Evolutionary conservation across 331 rosid species (phyloP), one percentile per base, ranked within the genome.

Genomic region (Arachis monticola): DNA sequence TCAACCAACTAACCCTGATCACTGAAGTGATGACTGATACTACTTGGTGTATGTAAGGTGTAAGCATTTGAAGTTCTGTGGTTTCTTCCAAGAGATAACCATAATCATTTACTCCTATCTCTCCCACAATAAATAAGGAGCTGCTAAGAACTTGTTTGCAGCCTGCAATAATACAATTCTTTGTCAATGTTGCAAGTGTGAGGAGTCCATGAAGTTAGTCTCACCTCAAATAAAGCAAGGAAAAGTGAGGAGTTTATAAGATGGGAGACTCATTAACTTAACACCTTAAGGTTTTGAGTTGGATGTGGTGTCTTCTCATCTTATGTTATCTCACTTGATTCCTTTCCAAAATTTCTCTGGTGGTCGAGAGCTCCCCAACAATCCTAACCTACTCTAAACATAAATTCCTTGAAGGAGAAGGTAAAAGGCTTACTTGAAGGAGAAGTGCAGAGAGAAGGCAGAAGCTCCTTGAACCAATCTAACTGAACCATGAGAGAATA

Each of bases 31-130:
- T 85, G 22, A 64, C 75, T 17, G 79, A 61, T 67, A 83, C n/a
- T 58, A 83, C 77, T 14, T n/a, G 78, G 12, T 87, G 87, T 6
- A 78, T 47, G 9, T 77, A 83, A 38, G 72, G 35, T 14, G 27
- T 38, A 61, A 79, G 51, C 64, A 77, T 83, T 50, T 5, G 80
- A 60, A 80, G 38, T 47, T 30, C 4, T 5, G 4, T 70, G 55
- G 63, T 10, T 60, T 31, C n/a, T 11, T 62, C 62, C 61, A 86
- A 70, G 5, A 88, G 82, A 70, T 57, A 68, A 72, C 63, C 76
- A 67, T 86, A 86, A 69, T 88, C 93, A 22, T 88, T 86, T 64
- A 85, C 88, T 67, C 93, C 93, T 44, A 88, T 84, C 84, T 84
- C 88, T 80, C 91, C 93, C 75, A 86, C 82, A 13, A 88, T 42